These are phyloP conservation scores for Aureobasidium sp. DNA, from an alignment of 2,329 filamentous ascomycete genomes.

Conservation along the genomic window DNA sequence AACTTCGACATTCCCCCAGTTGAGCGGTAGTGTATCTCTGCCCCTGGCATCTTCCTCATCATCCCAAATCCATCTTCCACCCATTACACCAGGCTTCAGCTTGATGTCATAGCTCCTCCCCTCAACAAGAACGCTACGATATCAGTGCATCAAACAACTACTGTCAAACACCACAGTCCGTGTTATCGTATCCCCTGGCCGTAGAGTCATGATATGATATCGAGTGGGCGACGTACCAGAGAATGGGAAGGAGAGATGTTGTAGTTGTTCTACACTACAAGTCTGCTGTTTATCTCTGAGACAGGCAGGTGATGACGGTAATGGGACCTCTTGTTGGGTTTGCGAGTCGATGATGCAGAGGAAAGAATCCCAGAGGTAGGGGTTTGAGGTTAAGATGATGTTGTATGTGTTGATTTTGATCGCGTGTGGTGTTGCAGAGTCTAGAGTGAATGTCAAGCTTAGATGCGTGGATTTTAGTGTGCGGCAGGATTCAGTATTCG, in stretches of 20 bases:
- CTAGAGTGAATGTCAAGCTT: background rate
- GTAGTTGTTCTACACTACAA: background rate
- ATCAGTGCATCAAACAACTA: background rate
- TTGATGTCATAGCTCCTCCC: background rate
- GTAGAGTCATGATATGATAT: background rate
- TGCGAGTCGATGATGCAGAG: background rate
- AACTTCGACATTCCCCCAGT: no score
- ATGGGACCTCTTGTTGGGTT: background rate
- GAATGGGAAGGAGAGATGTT: background rate
- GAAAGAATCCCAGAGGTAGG: background rate
- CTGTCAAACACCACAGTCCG: background rate
- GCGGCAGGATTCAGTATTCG: background rate
- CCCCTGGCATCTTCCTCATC: background rate
- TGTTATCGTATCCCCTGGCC: background rate
- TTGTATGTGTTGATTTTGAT: background rate
- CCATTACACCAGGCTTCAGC: background rate
- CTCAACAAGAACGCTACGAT: background rate
- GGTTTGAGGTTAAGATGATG: background rate
- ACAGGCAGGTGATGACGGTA: background rate
- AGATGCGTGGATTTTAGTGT: background rate
- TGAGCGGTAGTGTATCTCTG: no score
- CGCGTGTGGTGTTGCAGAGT: background rate
- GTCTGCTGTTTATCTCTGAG: background rate
- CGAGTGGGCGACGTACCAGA: background rate
- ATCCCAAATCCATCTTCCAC: background rate